Base-by-base conservation (phyloP, 164 flowering plant genomes). In the Annona squamosa region DNA sequence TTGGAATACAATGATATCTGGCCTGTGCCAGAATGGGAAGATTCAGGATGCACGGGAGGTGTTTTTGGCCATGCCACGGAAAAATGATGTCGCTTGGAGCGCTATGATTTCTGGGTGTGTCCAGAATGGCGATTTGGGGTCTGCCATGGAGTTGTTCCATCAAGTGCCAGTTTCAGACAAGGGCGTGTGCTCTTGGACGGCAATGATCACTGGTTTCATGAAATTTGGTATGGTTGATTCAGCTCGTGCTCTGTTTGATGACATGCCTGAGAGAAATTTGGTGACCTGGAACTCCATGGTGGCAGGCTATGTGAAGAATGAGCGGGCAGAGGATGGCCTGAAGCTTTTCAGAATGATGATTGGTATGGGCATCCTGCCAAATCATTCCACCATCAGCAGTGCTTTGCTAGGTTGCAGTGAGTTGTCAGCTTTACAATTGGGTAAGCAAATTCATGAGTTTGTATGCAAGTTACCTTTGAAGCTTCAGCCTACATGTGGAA, bases 1-100 rank as follows among this genome's bases (percentile, higher is more conserved):
- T 43, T 78, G 79, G 79, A 78, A 74, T 46, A 78, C 84, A 1
- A 81, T 81, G 84, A 69, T 81, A n/a, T 76, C 84, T 16, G 80
- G 84, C 43, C 63, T 78, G 12, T 71, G 66, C 1, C 71, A 63
- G 44, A 68, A 74, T 65, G 79, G 75, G 16, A 46, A 63, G 64
- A 73, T 78, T 74, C 44, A 44, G 41, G 77, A 71, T 42, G 83
- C 81, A 0, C 46, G 61, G 16, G 71, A 71, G 61, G 16, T 81
- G 13, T 78, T 81, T 16, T 41, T 16, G 16, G 18, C 13, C 13
- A 81, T 78, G 81, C 77, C 73, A 0, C 73, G 62, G 67, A 81
- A 76, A 71, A 76, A 78, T 44, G 71, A 68, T 46, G 75, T 76
- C 3, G 75, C 79, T 13, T 81, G 81, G 81, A 78, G 73, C 65